Base-by-base conservation (phyloP, 139 green algal genomes). In the Tetradesmus obliquus region DNA sequence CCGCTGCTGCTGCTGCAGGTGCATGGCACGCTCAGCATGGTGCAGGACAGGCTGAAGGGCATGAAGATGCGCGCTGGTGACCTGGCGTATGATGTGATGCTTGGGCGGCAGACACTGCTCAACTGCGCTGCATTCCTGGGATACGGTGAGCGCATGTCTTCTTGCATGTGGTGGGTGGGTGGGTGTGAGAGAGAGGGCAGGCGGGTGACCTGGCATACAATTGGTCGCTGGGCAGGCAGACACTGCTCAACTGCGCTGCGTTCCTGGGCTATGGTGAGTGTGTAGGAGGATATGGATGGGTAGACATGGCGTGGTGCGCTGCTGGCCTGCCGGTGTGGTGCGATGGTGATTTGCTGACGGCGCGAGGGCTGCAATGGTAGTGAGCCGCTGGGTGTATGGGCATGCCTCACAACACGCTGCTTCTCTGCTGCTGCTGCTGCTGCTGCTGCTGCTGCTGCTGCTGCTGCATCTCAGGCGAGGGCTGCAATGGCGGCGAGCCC, bases 401-500 rank as follows among this genome's bases (percentile, higher is more conserved):
- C 32, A 45, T 45, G 32, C 32, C 32, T 45, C 0, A 45, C 32
- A 45, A 66, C 7, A 66, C 1, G 8, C 57, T 66, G 57, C 57
- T 66, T 0, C 57, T 7, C 57, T 66, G 57, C 6, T 9, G 7
- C 57, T 66, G 57, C 57, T 66, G 57, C 57, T 66, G 57, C 6
- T 9, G 57, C 57, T 66, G 57, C 6, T 9, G 7, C 66, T 76
- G 66, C 66, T 24, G 66, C 66, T 74, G 60, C 66, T 74, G 15
- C 15, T 74, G 66, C 66, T 74, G 66, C 66, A 24, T 15, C 17
- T 3, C 17, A 76, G 66, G 66, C 5, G 13, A 71, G 10, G 94
- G 94, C 79, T 96, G 94, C 91, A 87, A 95, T 81, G 94, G 94
- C 9, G 94, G 93, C 13, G 93, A 95, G 51, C 92, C 93, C 2